phyloP scores from a whole-genome alignment of 2,329 filamentous ascomycete species.

The Tetracladium maxilliforme region DNA sequence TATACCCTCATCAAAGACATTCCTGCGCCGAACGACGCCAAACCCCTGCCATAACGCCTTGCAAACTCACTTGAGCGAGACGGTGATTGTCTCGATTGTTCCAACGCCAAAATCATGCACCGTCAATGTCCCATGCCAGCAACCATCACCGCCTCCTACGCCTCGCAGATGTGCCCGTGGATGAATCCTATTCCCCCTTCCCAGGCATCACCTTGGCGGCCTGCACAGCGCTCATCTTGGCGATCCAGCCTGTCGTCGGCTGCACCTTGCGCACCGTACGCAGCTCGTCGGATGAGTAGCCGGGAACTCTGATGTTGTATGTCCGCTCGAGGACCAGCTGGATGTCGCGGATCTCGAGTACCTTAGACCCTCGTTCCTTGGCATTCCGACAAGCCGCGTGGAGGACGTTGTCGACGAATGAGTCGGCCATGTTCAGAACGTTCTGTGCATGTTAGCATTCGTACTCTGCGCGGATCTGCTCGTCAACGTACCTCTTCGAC shows the following conservation, averaged over 20 bases:
- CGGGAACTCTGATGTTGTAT: slow-evolving; percentile 85
- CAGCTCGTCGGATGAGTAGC: slow-evolving; percentile 87
- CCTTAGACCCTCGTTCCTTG: slow-evolving; percentile 81
- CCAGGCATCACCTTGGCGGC: slow-evolving; percentile 67
- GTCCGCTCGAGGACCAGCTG: slow-evolving; percentile 72
- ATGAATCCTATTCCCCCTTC: slow-evolving; percentile 10
- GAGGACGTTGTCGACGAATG: slow-evolving; percentile 87
- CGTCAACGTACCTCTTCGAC: slow-evolving; percentile 84
- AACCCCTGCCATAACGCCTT: too few relatives aligned
- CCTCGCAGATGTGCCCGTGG: too few relatives aligned
- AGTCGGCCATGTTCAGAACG: slow-evolving; percentile 77
- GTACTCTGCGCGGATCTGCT: not conserved
- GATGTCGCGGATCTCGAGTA: slow-evolving; percentile 77
- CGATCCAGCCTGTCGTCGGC: slow-evolving; percentile 77
- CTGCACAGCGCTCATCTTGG: slow-evolving; percentile 94
- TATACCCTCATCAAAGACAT: too few relatives aligned
- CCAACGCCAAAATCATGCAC: too few relatives aligned
- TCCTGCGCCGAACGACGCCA: too few relatives aligned
- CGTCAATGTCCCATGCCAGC: too few relatives aligned
- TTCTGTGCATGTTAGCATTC: slow-evolving; percentile 36
- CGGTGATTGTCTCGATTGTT: too few relatives aligned
- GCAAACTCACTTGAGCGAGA: too few relatives aligned
- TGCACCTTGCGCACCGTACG: slow-evolving; percentile 89
- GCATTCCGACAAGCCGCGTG: slow-evolving; percentile 78
- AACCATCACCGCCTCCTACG: too few relatives aligned